Conservation (phyloP, 2,329 filamentous ascomycete genomes). For the Colletotrichum nymphaeae region DNA sequence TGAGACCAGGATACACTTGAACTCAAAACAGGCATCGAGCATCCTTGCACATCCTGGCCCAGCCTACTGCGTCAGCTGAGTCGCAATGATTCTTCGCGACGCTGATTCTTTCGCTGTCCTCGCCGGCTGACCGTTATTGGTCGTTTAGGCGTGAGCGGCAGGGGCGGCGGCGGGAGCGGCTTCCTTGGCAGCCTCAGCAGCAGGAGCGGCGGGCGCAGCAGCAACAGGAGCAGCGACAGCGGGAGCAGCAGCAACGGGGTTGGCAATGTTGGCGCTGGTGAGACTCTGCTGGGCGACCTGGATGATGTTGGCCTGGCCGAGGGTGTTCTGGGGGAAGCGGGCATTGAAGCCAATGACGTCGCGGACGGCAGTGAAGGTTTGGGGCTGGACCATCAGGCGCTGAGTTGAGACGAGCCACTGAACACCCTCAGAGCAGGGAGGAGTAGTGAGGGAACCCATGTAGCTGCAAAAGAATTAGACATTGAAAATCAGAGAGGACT, state of each 20-base stretch:
- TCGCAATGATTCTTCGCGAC: neutral
- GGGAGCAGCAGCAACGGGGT: conserved; percentile 4
- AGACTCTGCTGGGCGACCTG: conserved; percentile 33
- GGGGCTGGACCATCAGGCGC: conserved; percentile 50
- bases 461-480: conserved; percentile 44
- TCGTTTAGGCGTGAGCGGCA: conserved; percentile 1
- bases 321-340: conserved; percentile 56
- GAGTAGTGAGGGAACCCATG: conserved; percentile 60
- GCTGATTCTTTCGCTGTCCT: neutral
- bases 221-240: conserved; percentile 10
- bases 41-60: neutral
- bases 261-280: conserved; percentile 15
- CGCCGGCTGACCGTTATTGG: neutral
- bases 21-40: conserved; percentile 16
- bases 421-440: conserved; percentile 60
- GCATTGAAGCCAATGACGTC: conserved; percentile 61
- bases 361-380: conserved; percentile 52
- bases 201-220: neutral
- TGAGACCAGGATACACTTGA: conserved; percentile 12
- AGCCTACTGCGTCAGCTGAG: neutral
- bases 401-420: conserved; percentile 60
- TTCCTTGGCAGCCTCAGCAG: neutral
- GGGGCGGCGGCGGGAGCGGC: neutral
- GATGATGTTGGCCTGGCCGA: conserved; percentile 52
- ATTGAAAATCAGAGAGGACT: neutral